Conservation (phyloP, 805 yeast species). For the Kuraishia ogatae region DNA sequence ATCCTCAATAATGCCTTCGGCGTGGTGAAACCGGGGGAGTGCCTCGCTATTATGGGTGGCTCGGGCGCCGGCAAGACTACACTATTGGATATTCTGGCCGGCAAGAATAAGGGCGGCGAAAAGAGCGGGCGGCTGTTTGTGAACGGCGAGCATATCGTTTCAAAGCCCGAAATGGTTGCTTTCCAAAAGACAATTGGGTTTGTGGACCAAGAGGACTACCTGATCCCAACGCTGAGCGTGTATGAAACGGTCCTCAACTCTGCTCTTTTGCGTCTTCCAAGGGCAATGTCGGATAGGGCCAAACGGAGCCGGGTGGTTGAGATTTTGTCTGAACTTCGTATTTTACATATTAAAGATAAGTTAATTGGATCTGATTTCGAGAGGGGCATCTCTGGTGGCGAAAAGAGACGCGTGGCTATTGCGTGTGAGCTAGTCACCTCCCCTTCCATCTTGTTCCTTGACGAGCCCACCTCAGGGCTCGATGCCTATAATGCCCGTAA, state of each 20-base stretch:
- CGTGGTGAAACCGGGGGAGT: constrained; percentile 74
- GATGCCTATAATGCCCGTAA: constrained; percentile 91
- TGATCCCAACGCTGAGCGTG: constrained; percentile 89
- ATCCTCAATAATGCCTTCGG: constrained; percentile 68
- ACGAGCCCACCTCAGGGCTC: constrained; percentile 93
- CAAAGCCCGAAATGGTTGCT: constrained; percentile 25
- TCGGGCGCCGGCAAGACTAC: constrained; percentile 99
- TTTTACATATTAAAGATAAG: constrained; percentile 72
- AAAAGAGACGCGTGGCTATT: constrained; percentile 83
- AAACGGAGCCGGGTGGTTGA: constrained; percentile 78
- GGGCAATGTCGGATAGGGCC: constrained; percentile 61
- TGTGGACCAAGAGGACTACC: constrained; percentile 91
- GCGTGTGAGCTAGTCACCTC: constrained; percentile 90
- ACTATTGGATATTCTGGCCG: constrained; percentile 81
- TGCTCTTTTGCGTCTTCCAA: constrained; percentile 82
- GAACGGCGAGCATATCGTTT: constrained; percentile 50
- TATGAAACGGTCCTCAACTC: constrained; percentile 92
- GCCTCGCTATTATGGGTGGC: constrained; percentile 96
- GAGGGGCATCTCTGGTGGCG: constrained; percentile 93
- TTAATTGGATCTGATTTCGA: constrained; percentile 83
- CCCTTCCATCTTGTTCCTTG: constrained; percentile 74
- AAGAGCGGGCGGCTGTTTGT: constrained; percentile 61
- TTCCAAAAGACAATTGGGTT: constrained; percentile 74
- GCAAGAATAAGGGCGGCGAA: constrained; percentile 72
- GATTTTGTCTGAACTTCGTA: constrained; percentile 79